These are phyloP conservation scores for Sporobolomyces roseus DNA, from an alignment of 768 basidiomycete genomes.

Conservation along the genomic window DNA sequence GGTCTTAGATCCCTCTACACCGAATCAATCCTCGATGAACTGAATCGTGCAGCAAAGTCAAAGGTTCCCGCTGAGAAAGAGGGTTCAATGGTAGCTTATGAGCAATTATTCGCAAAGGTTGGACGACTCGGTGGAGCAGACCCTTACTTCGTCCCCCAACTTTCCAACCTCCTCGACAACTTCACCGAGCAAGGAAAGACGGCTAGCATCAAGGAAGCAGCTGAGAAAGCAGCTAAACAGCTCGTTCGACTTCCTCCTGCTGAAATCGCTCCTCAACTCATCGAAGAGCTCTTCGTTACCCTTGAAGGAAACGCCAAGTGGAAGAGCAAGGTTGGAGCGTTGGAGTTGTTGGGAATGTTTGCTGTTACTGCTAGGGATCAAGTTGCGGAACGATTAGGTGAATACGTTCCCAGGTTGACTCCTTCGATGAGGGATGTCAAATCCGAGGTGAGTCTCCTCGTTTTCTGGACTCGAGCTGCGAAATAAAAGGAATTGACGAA, in stretches of 20 bases:
- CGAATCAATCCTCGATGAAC: slow-evolving; percentile 56
- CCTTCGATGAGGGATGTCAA: slow-evolving; percentile 95
- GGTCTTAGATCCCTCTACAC: slow-evolving; percentile 41
- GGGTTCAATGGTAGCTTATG: slow-evolving; percentile 74
- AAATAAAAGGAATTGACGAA: too few relatives aligned
- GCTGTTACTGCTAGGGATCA: slow-evolving; percentile 50
- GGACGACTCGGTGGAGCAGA: slow-evolving; percentile 62
- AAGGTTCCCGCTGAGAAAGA: slow-evolving; percentile 86
- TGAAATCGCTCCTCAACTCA: slow-evolving; percentile 64
- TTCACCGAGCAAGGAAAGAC: slow-evolving; percentile 96
- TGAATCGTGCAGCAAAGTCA: slow-evolving; percentile 70
- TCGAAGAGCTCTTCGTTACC: slow-evolving; percentile 60
- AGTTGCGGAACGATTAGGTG: slow-evolving; percentile 78
- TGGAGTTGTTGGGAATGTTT: slow-evolving; percentile 64
- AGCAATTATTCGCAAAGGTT: slow-evolving; percentile 58
- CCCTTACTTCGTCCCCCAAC: slow-evolving; percentile 70
- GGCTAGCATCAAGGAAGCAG: slow-evolving; percentile 79
- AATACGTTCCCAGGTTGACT: slow-evolving; percentile 79
- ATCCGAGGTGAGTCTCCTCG: slow-evolving; percentile 62
- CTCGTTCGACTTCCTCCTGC: slow-evolving; percentile 80
- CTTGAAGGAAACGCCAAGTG: slow-evolving; percentile 71
- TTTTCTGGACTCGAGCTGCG: background rate
- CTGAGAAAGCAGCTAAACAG: slow-evolving; percentile 72
- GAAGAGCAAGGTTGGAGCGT: slow-evolving; percentile 86
- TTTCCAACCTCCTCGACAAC: slow-evolving; percentile 73